Evolutionary conservation across 2,329 filamentous ascomycete species (phyloP), one percentile per base, ranked within the genome.

Genomic region (Monilinia vaccinii-corymbosi): DNA sequence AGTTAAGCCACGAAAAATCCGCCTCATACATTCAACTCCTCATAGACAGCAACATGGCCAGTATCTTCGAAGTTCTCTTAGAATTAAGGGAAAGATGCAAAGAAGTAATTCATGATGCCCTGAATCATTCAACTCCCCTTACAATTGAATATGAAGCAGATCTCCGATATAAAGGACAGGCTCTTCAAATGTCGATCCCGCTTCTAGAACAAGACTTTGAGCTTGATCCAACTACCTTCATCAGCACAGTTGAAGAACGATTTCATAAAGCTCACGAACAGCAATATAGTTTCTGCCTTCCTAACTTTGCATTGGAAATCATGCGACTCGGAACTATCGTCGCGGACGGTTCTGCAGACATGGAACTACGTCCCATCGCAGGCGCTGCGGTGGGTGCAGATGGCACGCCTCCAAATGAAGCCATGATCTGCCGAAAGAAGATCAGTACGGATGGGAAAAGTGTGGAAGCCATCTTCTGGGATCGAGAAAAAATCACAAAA

Each of bases 251-350:
- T 21, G 31, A 34, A 28, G n/a, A 18, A n/a, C 44, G 53, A 56
- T 56, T 56, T 9, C 42, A 56, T n/a, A 32, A 10, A 36, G 53
- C 53, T 16, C 53, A 56, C 7, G 44, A 56, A 28, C 28, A 56
- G 25, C 53, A 56, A 48, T 56, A 47, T 34, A 56, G 53, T 36
- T 56, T 56, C 21, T 56, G 31, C 21, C 44, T 56, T 38, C 53
- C 53, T 10, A 38, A 23, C 21, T 56, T 56, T 16, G 44, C 16
- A 4, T 25, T 56, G 6, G 53, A 56, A 11, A 36, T 56, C 10
- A 56, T 56, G 53, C 44, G 53, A 32, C 44, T 56, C 5, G 53
- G 53, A 14, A 3, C 23, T 2, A 48, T 56, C n/a, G 53, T 48
- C 21, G 48, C 44, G 18, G 53, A 56, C 32, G 53, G 45, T 28